Evolutionary conservation across 371 early-diverging fungal species (phyloP).

Genomic region (Syncephalis plumigaleata): DNA sequence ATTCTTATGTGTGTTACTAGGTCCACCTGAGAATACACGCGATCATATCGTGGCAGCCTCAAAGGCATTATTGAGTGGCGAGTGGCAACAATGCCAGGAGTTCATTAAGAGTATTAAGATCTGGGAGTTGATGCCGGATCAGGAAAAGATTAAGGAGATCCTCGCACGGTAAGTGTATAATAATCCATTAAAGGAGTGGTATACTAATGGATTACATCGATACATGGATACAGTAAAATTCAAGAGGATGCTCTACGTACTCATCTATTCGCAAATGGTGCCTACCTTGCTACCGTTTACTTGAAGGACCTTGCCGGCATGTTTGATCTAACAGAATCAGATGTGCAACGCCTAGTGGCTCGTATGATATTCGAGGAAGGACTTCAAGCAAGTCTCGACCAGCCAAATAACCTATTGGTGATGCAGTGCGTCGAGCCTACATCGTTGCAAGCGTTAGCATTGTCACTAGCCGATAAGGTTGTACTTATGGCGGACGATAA

Average conservation of each 20-base stretch:
- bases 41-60: constrained; percentile 96
- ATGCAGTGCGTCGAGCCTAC: constrained; percentile 71
- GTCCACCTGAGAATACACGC: constrained; percentile 91
- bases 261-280: constrained; percentile 79
- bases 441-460: constrained; percentile 68
- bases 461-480: constrained; percentile 79
- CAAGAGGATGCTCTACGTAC: constrained; percentile 93
- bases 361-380: constrained; percentile 91
- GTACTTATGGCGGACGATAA: constrained; percentile 74
- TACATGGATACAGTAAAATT: too few species aligned
- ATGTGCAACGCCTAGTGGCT: constrained; percentile 58
- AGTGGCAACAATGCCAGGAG: constrained; percentile 80
- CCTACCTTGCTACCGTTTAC: constrained; percentile 74
- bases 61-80: constrained; percentile 77
- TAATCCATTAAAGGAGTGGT: too few species aligned
- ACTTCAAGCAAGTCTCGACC: constrained; percentile 64
- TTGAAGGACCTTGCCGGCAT: constrained; percentile 61
- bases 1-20: constrained; percentile 8
- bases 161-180: constrained; percentile 36
- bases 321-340: constrained; percentile 60
- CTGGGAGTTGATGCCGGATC: constrained; percentile 82
- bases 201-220: too few species aligned
- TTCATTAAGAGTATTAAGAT: constrained; percentile 80
- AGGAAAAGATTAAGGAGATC: constrained; percentile 74
- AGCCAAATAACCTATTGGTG: constrained; percentile 57